phyloP scores from a whole-genome alignment of 768 basidiomycete species.

The Russula earlei region DNA sequence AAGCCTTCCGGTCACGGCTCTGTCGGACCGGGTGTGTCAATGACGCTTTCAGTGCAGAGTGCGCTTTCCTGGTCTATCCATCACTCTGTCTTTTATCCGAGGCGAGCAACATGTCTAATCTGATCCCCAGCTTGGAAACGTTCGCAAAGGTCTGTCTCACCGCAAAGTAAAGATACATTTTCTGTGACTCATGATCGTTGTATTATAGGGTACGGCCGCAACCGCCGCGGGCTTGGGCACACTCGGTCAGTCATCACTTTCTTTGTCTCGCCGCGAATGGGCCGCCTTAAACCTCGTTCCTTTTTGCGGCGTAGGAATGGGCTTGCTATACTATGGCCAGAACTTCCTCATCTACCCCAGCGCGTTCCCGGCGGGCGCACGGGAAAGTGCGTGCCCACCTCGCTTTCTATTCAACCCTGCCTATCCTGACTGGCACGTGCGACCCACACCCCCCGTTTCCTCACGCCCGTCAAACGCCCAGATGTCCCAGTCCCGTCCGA shows the following conservation, averaged over 20 bases:
- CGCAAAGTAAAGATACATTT: neutral
- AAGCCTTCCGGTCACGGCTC: too few species aligned
- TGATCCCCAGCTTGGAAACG: slow-evolving; percentile 35
- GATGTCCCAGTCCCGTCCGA: slow-evolving; percentile 66
- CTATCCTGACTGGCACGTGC: neutral
- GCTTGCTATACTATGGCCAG: slow-evolving; percentile 79
- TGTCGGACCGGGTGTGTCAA: too few species aligned
- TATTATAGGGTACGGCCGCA: slow-evolving; percentile 28
- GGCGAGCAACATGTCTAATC: slow-evolving; percentile 27
- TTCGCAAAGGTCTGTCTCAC: slow-evolving; percentile 32
- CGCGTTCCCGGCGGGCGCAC: slow-evolving; percentile 69
- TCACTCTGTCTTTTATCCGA: neutral
- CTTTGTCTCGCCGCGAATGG: too few species aligned
- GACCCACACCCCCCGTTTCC: neutral
- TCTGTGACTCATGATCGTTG: neutral
- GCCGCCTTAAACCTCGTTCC: too few species aligned
- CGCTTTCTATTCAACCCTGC: too few species aligned
- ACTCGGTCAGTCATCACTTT: slow-evolving; percentile 24
- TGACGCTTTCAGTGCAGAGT: too few species aligned
- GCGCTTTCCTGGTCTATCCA: too few species aligned
- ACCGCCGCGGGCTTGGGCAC: slow-evolving; percentile 31
- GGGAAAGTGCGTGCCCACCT: slow-evolving; percentile 44
- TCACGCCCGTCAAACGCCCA: too few species aligned
- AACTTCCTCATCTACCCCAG: slow-evolving; percentile 87
- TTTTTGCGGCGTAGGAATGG: slow-evolving; percentile 38